These are phyloP conservation scores for Chenopodium album DNA, from an alignment of 148 eudicot species.

Conservation along the genomic window DNA sequence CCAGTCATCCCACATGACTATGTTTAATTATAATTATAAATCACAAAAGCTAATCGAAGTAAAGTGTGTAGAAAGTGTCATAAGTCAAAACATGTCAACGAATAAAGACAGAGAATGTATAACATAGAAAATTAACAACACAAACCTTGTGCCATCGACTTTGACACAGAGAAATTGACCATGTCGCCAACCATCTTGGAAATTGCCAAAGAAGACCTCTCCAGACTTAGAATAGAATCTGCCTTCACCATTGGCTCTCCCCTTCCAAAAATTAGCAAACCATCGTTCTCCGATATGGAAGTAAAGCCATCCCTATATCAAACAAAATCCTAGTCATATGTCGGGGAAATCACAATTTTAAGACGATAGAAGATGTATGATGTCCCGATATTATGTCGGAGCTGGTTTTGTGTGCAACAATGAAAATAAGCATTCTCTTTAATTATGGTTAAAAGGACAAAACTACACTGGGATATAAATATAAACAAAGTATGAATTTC, in stretches of 20 bases:
- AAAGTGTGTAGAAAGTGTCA: no score
- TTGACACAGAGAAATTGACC: constrained; percentile 79
- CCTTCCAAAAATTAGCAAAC: constrained; percentile 98
- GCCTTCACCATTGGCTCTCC: constrained; percentile 92
- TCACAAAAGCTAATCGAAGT: no score
- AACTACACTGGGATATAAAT: not conserved
- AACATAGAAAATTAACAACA: not conserved
- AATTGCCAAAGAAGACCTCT: constrained; percentile 82
- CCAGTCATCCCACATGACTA: no score
- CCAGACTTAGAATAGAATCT: constrained; percentile 86
- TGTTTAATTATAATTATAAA: no score
- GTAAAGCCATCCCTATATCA: constrained; percentile 82
- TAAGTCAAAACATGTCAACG: no score
- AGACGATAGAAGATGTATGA: not conserved
- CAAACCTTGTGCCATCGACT: constrained; percentile 74
- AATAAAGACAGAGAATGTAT: no score
- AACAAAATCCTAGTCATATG: not conserved
- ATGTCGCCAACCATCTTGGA: constrained; percentile 88
- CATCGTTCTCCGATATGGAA: constrained; percentile 97
- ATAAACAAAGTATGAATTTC: no score
- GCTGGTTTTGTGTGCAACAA: no score
- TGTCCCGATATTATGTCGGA: not conserved
- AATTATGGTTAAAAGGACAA: not conserved
- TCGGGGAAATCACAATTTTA: not conserved
- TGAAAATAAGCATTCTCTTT: not conserved